These are phyloP conservation scores for Pyrenophora teres DNA, from an alignment of 2,329 filamentous ascomycete species.

Conservation along the genomic window DNA sequence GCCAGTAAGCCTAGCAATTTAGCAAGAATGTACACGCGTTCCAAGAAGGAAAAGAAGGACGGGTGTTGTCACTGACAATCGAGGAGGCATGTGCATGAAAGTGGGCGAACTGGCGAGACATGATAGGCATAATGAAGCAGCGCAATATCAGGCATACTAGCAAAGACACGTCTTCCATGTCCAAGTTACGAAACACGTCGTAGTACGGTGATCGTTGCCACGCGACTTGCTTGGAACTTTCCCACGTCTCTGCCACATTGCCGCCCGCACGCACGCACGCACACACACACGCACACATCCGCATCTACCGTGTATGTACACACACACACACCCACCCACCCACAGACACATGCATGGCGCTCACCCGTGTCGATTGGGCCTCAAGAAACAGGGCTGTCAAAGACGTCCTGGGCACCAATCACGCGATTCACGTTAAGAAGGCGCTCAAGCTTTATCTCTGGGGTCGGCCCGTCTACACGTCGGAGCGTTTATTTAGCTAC, in stretches of 20 bases:
- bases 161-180: conserved; percentile 4
- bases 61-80: background rate
- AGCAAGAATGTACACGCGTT: conserved; percentile 9
- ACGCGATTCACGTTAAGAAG: conserved; percentile 10
- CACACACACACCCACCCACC: no score
- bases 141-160: conserved; percentile 3
- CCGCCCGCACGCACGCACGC: no score
- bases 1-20: background rate
- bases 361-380: conserved; percentile 14
- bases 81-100: conserved; percentile 4
- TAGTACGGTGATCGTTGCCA: conserved; percentile 4
- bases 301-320: no score
- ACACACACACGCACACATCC: no score
- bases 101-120: conserved; percentile 8
- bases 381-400: conserved; percentile 12
- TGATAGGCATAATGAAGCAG: conserved; percentile 10
- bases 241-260: conserved; percentile 3
- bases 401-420: conserved; percentile 10
- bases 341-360: background rate
- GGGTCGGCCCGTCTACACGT: conserved; percentile 15
- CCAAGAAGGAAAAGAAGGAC: background rate
- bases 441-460: conserved; percentile 14
- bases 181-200: conserved; percentile 12
- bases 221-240: background rate
- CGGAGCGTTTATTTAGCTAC: conserved; percentile 14